phyloP scores from a whole-genome alignment of 495 filamentous ascomycete genomes.

The Umbilicaria muhlenbergii region DNA sequence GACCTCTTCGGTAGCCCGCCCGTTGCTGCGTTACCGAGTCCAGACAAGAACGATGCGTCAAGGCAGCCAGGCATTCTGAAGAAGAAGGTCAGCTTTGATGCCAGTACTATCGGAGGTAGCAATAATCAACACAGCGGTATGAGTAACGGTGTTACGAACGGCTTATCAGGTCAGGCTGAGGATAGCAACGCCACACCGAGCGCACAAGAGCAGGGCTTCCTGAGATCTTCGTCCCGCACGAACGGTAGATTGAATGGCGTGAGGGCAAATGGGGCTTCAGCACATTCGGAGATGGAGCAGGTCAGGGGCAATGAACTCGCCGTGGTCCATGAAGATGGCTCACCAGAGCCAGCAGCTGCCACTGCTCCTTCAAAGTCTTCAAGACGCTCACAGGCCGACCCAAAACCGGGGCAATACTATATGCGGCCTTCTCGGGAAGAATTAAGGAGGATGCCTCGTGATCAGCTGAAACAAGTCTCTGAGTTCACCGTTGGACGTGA shows the following conservation, averaged over 20 bases:
- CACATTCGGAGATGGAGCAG: constrained; percentile 54
- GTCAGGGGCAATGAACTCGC: constrained; percentile 62
- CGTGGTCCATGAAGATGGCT: constrained; percentile 57
- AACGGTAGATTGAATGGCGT: constrained; percentile 32
- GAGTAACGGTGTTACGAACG: constrained; percentile 21
- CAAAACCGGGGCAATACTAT: constrained; percentile 63
- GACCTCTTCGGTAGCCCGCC: constrained; percentile 47
- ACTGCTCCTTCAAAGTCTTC: constrained; percentile 19
- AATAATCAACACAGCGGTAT: constrained; percentile 15
- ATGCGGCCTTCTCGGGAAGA: constrained; percentile 60
- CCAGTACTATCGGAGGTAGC: constrained; percentile 28
- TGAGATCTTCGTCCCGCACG: constrained; percentile 34
- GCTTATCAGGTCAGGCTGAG: constrained; percentile 29
- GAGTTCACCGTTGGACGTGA: constrained; percentile 71
- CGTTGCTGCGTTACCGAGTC: constrained; percentile 19
- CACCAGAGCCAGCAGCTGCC: constrained; percentile 22
- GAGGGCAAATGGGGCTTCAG: constrained; percentile 23
- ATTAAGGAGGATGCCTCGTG: constrained; percentile 54
- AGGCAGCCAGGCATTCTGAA: constrained; percentile 35
- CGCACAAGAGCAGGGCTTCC: constrained; percentile 50
- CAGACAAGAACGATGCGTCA: constrained; percentile 18
- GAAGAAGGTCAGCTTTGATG: constrained; percentile 86
- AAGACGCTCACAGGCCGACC: constrained; percentile 29
- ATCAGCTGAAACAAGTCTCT: constrained; percentile 52
- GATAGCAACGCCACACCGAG: constrained; percentile 35